phyloP scores from a whole-genome alignment of 164 flowering plant species.

The Vitis riparia region DNA sequence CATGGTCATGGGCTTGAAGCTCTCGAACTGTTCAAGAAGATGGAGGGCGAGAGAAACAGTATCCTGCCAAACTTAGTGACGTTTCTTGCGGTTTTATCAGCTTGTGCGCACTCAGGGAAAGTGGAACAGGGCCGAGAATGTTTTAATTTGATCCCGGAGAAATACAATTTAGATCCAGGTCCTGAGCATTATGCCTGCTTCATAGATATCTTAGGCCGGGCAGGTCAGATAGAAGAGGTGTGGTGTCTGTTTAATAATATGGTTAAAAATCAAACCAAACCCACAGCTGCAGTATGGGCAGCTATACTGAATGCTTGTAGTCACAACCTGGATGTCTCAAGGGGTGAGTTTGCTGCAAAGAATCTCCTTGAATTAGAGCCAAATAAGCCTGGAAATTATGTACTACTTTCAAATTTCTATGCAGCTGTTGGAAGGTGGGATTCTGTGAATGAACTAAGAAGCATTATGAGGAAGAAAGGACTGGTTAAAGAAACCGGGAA shows the following conservation, averaged over 20 bases:
- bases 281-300: conserved; percentile 38
- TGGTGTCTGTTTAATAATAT: conserved; percentile 41
- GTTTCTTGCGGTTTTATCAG: conserved; percentile 52
- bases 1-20: conserved; percentile 54
- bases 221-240: conserved; percentile 45
- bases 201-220: conserved; percentile 50
- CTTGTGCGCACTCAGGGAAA: conserved; percentile 60
- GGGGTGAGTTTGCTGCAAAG: conserved; percentile 52
- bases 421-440: conserved; percentile 62
- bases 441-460: conserved; percentile 38
- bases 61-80: conserved; percentile 49
- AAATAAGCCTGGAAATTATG: conserved; percentile 38
- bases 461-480: conserved; percentile 33
- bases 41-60: conserved; percentile 25
- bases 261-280: conserved; percentile 19
- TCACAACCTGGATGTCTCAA: conserved; percentile 33
- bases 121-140: conserved; percentile 43
- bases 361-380: conserved; percentile 45
- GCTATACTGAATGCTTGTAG: conserved; percentile 53
- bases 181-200: conserved; percentile 58
- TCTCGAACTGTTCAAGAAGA: conserved; percentile 37
- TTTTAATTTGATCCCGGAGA: conserved; percentile 30
- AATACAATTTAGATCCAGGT: conserved; percentile 34
- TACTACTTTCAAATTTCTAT: conserved; percentile 53
- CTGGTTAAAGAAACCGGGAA: conserved; percentile 46